Conservation (phyloP, 2,329 filamentous ascomycete genomes). For the Exophiala xenobiotica region DNA sequence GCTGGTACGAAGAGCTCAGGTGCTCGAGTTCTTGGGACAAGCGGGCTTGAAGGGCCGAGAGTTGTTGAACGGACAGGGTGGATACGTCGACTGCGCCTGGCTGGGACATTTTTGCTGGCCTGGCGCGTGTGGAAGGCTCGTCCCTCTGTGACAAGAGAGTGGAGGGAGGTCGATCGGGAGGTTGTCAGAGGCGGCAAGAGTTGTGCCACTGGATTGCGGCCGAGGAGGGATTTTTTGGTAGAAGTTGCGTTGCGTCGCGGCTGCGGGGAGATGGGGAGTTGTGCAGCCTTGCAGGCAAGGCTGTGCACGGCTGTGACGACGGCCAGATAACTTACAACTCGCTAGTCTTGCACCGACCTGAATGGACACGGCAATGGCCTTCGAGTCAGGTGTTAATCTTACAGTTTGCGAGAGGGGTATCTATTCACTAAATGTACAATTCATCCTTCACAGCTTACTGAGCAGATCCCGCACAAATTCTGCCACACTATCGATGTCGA, state of each 20-base stretch:
- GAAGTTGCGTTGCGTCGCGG: too few relatives aligned
- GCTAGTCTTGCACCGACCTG: too few relatives aligned
- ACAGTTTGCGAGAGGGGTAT: conserved; percentile 16
- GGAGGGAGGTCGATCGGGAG: too few relatives aligned
- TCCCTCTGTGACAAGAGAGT: not conserved
- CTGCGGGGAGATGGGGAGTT: too few relatives aligned
- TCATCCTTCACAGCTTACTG: conserved; percentile 47
- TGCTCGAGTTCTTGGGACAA: conserved; percentile 95
- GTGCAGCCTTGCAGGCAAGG: too few relatives aligned
- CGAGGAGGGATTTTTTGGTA: too few relatives aligned
- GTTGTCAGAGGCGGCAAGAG: too few relatives aligned
- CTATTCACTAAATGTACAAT: conserved; percentile 8
- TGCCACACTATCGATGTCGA: conserved; percentile 53
- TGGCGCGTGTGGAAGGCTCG: not conserved
- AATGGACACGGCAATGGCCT: too few relatives aligned
- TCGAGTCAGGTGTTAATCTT: not conserved
- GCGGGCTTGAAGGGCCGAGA: conserved; percentile 90
- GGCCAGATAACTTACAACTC: too few relatives aligned
- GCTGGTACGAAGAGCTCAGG: conserved; percentile 83
- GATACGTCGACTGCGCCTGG: conserved; percentile 63
- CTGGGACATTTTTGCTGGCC: conserved; percentile 16
- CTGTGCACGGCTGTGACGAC: too few relatives aligned
- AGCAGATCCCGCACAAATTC: conserved; percentile 51
- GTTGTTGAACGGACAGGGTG: conserved; percentile 77
- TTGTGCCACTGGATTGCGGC: too few relatives aligned